Evolutionary conservation across 768 basidiomycete genomes (phyloP).

Genomic region (Leccinum broughii): DNA sequence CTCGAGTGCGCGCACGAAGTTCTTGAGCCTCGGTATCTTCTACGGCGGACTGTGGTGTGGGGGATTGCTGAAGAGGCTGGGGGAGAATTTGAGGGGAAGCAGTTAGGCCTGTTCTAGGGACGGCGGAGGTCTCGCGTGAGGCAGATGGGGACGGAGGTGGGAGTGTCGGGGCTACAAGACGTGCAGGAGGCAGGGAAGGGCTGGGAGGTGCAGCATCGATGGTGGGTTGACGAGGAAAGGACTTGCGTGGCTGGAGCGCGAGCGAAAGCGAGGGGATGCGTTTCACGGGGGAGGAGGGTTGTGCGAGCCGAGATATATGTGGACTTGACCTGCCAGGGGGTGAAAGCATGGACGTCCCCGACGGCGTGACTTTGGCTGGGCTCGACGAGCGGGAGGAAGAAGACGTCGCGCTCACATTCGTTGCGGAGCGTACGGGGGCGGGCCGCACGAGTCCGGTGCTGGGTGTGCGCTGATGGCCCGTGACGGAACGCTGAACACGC

Average conservation of each 20-base stretch:
- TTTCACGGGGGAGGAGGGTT: slow-evolving; percentile 57
- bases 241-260: slow-evolving; percentile 49
- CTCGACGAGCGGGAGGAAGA: slow-evolving; percentile 65
- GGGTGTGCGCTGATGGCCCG: slow-evolving; percentile 63
- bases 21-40: slow-evolving; percentile 76
- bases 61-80: slow-evolving; percentile 23
- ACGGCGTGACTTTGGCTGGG: slow-evolving; percentile 48
- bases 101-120: slow-evolving; percentile 39
- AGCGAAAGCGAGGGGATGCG: slow-evolving; percentile 46
- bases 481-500: slow-evolving; percentile 34
- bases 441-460: slow-evolving; percentile 47
- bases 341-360: slow-evolving; percentile 28
- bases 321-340: slow-evolving; percentile 31
- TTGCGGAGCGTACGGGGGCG: slow-evolving; percentile 40
- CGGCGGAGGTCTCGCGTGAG: slow-evolving; percentile 19
- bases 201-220: slow-evolving; percentile 33
- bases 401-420: slow-evolving; percentile 31
- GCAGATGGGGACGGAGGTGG: slow-evolving; percentile 16
- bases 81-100: slow-evolving; percentile 31
- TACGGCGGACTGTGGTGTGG: slow-evolving; percentile 25
- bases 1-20: slow-evolving; percentile 76
- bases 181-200: slow-evolving; percentile 25
- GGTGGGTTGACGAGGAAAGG: slow-evolving; percentile 48
- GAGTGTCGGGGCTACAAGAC: slow-evolving; percentile 28
- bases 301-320: slow-evolving; percentile 31